A percentile compares a stretch with the other conserved stretches of the same genome.
phyloP scores from a whole-genome alignment of 176 grass and related monocot genomes.

The Ampelocalamus luodianensis region DNA sequence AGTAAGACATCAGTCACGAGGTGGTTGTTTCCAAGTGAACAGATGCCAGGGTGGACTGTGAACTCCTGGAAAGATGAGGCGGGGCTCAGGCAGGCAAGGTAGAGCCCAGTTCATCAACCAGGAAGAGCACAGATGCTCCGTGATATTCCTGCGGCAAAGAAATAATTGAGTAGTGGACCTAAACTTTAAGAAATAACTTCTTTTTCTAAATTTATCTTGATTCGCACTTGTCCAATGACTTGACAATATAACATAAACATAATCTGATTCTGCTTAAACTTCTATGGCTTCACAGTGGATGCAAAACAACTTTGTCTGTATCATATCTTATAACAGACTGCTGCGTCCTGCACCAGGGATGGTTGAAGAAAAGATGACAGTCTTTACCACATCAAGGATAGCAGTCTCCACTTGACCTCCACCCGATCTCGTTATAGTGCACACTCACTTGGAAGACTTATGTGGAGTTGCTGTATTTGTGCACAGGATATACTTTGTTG shows the following conservation, averaged over 20 bases:
- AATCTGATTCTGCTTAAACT: slow-evolving; percentile 42
- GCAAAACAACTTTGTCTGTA: slow-evolving; percentile 23
- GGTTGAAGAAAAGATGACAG: slow-evolving; percentile 13
- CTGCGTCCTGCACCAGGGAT: neutral
- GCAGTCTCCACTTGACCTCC: slow-evolving; percentile 34
- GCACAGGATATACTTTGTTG: neutral
- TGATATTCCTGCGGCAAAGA: slow-evolving; percentile 98
- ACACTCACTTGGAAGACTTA: slow-evolving; percentile 4
- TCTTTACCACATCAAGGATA: slow-evolving; percentile 20
- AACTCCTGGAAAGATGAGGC: slow-evolving; percentile 79
- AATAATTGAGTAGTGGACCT: slow-evolving; percentile 92
- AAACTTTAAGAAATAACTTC: slow-evolving; percentile 65
- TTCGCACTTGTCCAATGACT: slow-evolving; percentile 52
- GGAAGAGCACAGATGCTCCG: slow-evolving; percentile 73
- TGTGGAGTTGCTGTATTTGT: slow-evolving; percentile 12
- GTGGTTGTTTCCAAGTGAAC: slow-evolving; percentile 79
- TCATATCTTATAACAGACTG: slow-evolving; percentile 24
- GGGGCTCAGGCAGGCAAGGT: slow-evolving; percentile 83
- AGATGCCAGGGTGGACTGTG: slow-evolving; percentile 70
- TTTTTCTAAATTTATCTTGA: slow-evolving; percentile 67
- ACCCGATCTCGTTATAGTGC: neutral
- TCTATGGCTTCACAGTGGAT: slow-evolving; percentile 30
- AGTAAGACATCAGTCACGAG: slow-evolving; percentile 71
- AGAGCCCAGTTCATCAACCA: slow-evolving; percentile 88
- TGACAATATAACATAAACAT: slow-evolving; percentile 51